A percentile compares a stretch with the other conserved stretches of the same genome.
phyloP scores from a whole-genome alignment of 805 yeast genomes.

The Candida qinlingensis region DNA sequence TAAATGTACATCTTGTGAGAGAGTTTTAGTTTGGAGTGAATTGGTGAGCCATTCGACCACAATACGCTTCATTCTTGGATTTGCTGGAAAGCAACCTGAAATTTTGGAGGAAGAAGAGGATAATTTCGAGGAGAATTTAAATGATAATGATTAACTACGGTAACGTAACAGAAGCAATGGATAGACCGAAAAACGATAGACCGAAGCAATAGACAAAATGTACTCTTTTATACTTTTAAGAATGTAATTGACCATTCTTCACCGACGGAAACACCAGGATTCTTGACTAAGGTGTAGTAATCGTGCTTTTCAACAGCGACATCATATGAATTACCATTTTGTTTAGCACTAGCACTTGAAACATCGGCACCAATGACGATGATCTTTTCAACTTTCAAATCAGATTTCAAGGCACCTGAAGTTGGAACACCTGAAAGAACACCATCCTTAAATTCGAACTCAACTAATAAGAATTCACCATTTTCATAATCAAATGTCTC shows the following conservation, averaged over 20 bases:
- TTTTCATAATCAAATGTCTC: slow-evolving; percentile 52
- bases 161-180: not conserved
- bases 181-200: not conserved
- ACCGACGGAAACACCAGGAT: slow-evolving; percentile 45
- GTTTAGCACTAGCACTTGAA: slow-evolving; percentile 26
- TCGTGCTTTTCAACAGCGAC: slow-evolving; percentile 25
- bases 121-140: slow-evolving; percentile 5
- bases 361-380: slow-evolving; percentile 38
- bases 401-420: slow-evolving; percentile 24
- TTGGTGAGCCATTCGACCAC: slow-evolving; percentile 24
- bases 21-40: slow-evolving; percentile 25
- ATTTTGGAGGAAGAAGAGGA: slow-evolving; percentile 5
- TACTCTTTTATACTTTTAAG: slow-evolving; percentile 3
- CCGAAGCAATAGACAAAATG: not conserved
- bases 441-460: slow-evolving; percentile 35
- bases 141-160: slow-evolving; percentile 6
- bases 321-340: slow-evolving; percentile 34
- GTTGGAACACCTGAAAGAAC: slow-evolving; percentile 25
- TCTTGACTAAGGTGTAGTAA: slow-evolving; percentile 33
- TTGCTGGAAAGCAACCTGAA: slow-evolving; percentile 9
- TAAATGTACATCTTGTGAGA: slow-evolving; percentile 27
- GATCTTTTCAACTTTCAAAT: slow-evolving; percentile 46
- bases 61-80: slow-evolving; percentile 8
- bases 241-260: slow-evolving; percentile 43
- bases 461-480: slow-evolving; percentile 44